phyloP scores from a whole-genome alignment of 2,329 filamentous ascomycete species.

The Diaporthe citrichinensis region DNA sequence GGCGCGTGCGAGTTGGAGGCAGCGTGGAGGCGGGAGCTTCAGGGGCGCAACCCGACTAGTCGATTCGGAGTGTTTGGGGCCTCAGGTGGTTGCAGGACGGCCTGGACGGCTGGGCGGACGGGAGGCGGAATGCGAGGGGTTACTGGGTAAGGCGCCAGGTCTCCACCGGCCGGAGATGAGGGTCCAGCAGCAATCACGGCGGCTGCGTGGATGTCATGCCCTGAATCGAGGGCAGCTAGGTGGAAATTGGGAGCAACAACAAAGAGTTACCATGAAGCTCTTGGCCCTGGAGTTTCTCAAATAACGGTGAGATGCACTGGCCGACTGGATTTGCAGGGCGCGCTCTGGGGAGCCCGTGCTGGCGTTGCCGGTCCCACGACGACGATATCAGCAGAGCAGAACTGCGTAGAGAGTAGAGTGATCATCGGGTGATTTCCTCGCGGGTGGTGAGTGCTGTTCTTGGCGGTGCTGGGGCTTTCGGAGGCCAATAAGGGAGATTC shows the following conservation, averaged over 20 bases:
- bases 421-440: slow-evolving; percentile 26
- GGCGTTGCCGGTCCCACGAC: slow-evolving; percentile 10
- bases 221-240: slow-evolving; percentile 11
- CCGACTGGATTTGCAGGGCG: slow-evolving; percentile 11
- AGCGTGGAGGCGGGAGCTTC: slow-evolving; percentile 30
- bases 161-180: slow-evolving; percentile 41
- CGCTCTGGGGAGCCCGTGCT: not conserved
- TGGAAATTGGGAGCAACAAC: slow-evolving; percentile 31
- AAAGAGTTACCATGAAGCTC: slow-evolving; percentile 18
- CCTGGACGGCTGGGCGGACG: slow-evolving; percentile 13
- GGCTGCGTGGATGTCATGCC: slow-evolving; percentile 33
- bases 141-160: slow-evolving; percentile 22
- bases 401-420: slow-evolving; percentile 14
- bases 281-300: slow-evolving; percentile 24
- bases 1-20: slow-evolving; percentile 5
- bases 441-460: slow-evolving; percentile 11
- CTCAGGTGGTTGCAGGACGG: slow-evolving; percentile 11
- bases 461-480: slow-evolving; percentile 19
- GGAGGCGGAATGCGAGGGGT: slow-evolving; percentile 5
- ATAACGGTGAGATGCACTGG: slow-evolving; percentile 21
- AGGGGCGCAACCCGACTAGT: slow-evolving; percentile 27
- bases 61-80: slow-evolving; percentile 10
- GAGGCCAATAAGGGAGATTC: slow-evolving; percentile 11
- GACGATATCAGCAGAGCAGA: not conserved
- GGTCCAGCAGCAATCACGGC: slow-evolving; percentile 34